Conservation (phyloP, 164 flowering plant species). For the Sextonia rubra region DNA sequence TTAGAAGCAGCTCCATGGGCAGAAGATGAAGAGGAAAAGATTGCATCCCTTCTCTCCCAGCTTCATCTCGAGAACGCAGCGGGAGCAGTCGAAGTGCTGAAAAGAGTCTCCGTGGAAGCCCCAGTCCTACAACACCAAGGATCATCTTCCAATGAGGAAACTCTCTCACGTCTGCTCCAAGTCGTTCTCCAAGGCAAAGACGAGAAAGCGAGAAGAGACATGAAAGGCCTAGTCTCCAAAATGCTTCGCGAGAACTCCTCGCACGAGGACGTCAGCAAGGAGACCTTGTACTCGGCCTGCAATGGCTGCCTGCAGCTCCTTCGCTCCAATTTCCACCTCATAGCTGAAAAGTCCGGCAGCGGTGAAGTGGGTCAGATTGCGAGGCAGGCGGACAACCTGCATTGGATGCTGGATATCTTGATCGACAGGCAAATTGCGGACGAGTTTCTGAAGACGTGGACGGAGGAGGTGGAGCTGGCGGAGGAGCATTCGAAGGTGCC, state of each 20-base stretch:
- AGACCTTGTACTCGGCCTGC: constrained; percentile 74
- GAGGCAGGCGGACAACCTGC: constrained; percentile 84
- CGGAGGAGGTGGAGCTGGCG: constrained; percentile 61
- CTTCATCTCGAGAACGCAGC: constrained; percentile 67
- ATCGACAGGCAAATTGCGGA: constrained; percentile 89
- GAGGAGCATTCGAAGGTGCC: constrained; percentile 68
- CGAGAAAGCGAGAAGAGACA: constrained; percentile 93
- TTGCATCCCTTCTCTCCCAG: constrained; percentile 69
- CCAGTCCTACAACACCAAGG: constrained; percentile 45
- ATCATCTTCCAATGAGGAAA: constrained; percentile 35
- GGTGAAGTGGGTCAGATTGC: constrained; percentile 55
- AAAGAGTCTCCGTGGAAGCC: constrained; percentile 70
- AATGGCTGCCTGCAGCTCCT: constrained; percentile 65
- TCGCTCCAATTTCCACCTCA: constrained; percentile 43
- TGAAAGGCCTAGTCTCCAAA: constrained; percentile 79
- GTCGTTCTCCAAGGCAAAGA: constrained; percentile 92
- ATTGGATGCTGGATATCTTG: constrained; percentile 84
- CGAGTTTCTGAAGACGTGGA: constrained; percentile 81
- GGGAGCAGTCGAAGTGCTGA: constrained; percentile 79
- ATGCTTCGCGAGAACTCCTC: constrained; percentile 83
- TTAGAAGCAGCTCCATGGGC: constrained; percentile 99
- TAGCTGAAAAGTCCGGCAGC: constrained; percentile 33
- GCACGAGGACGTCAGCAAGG: constrained; percentile 67
- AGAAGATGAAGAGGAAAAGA: constrained; percentile 95
- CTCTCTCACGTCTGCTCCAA: constrained; percentile 58